Conservation (phyloP, 2,329 filamentous ascomycete genomes). For the Colletotrichum sp. region DNA sequence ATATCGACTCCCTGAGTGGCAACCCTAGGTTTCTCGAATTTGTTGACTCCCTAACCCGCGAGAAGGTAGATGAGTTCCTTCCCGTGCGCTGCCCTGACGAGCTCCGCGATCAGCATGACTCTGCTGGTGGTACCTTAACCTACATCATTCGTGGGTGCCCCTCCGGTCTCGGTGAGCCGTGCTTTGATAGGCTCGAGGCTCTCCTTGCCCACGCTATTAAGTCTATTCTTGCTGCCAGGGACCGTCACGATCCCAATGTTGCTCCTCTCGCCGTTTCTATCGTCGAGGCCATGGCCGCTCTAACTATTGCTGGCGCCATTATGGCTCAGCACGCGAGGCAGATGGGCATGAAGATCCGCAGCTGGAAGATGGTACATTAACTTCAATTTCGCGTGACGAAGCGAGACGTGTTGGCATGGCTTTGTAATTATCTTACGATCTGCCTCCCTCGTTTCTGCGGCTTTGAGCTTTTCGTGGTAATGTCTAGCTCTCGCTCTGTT, state of each 20-base stretch:
- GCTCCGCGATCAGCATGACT: background rate
- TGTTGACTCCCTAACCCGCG: conserved; percentile 73
- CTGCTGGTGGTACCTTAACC: conserved; percentile 83
- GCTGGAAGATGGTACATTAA: conserved; percentile 15
- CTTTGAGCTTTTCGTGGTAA: no score
- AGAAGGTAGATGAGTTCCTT: conserved; percentile 79
- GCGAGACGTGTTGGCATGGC: no score
- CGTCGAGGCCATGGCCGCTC: conserved; percentile 88
- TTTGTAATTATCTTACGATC: no score
- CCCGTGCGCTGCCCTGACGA: conserved; percentile 84
- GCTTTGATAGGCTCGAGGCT: conserved; percentile 95
- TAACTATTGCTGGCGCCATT: conserved; percentile 86
- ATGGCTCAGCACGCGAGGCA: conserved; percentile 77
- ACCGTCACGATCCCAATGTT: conserved; percentile 91
- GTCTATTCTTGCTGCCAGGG: conserved; percentile 93
- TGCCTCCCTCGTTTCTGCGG: no score
- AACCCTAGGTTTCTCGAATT: conserved; percentile 82
- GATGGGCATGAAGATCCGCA: conserved; percentile 24
- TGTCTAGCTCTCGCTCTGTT: no score
- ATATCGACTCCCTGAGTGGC: conserved; percentile 69
- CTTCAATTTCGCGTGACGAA: no score
- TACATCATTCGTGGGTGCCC: conserved; percentile 91
- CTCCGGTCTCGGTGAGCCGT: conserved; percentile 87
- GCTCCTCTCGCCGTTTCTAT: conserved; percentile 87
- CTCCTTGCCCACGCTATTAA: conserved; percentile 92